These are phyloP conservation scores for Pyrenochaeta sp. DNA, from an alignment of 2,329 filamentous ascomycete genomes.

Conservation along the genomic window DNA sequence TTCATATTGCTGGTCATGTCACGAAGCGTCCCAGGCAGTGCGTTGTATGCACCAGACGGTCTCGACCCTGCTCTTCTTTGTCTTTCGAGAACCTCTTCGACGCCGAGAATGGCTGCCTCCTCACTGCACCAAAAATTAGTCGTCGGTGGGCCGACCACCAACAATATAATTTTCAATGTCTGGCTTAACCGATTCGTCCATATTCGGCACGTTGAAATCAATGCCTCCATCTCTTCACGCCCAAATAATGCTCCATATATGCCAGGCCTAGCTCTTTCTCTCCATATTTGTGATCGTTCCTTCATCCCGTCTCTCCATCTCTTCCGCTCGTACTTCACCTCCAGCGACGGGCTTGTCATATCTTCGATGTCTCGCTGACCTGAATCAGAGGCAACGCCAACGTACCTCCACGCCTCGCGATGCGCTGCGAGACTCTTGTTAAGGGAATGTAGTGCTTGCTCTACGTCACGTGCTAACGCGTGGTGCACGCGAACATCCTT, in stretches of 20 bases:
- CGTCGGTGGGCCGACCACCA: conserved; percentile 16
- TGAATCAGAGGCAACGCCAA: not conserved
- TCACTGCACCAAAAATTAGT: conserved; percentile 10
- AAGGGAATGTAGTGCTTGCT: conserved; percentile 15
- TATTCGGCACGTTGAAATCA: conserved; percentile 6
- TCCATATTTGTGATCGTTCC: conserved; percentile 16
- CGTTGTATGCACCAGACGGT: conserved; percentile 14
- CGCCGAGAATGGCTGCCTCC: conserved; percentile 16
- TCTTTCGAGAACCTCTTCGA: conserved; percentile 17
- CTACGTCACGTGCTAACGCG: conserved; percentile 13
- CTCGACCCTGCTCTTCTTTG: conserved; percentile 14
- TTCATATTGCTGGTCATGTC: conserved; percentile 4
- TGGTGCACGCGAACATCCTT: conserved; percentile 16
- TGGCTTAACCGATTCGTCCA: conserved; percentile 20
- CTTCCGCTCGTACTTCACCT: conserved; percentile 5
- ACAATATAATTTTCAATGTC: conserved; percentile 18
- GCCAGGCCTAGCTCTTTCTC: conserved; percentile 13
- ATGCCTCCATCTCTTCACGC: conserved; percentile 13
- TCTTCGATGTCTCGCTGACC: conserved; percentile 4
- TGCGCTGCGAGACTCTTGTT: conserved; percentile 23
- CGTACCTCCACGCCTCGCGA: conserved; percentile 21
- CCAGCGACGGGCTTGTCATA: conserved; percentile 2
- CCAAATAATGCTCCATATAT: conserved; percentile 16
- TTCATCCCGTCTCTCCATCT: conserved; percentile 22
- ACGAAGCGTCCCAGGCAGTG: conserved; percentile 15